Base-by-base conservation (phyloP, 768 basidiomycete species). In the Termitomyces sp. region DNA sequence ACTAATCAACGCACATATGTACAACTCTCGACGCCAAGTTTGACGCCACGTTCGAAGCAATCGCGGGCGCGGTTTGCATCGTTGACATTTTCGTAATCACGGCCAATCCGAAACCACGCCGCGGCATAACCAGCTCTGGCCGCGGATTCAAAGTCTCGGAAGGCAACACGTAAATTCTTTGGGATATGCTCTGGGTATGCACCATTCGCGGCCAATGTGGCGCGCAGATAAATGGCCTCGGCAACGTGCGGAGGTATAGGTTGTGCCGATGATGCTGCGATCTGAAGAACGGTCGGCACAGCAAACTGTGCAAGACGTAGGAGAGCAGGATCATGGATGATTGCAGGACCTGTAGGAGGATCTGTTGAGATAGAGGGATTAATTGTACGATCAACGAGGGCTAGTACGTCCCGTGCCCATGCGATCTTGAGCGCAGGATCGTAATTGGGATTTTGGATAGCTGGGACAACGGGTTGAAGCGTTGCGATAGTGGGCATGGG, bases 31-130 rank as follows among this genome's bases (percentile, higher is more conserved):
- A 93, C 90, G 34, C 80, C 82, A 24, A 78, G 73, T 62, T 84
- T 83, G 45, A 84, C 79, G 2, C 95, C 95, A 7, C 88, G 80
- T 60, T 92, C 88, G 64, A 93, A 97, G 66, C 93, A 95, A 26
- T 92, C 90, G 58, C 74, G 83, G 1, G 95, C 94, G 42, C 87
- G 82, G 0, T 69, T 60, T 1, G 78, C 49, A 66, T 98, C 93
- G 22, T 84, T 85, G 58, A 90, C 93, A 44, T 82, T 84, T 71
- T 98, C 95, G 65, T 98, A 97, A 58, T 96, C 95, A 17, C 93
- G 74, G 0, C 92, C 96, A 0, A 98, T 78, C 24, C 87, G 79
- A 72, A 94, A 97, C 95, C 96, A 98, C 0, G 91, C 91, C n/a
- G 80, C 72, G 3, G 77, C 72, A 59, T 84, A 88, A 0, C 95